Evolutionary conservation across 805 yeast genomes (phyloP), one percentile per base, ranked within the genome.

Genomic region (Saccharomycopsis javanensis): DNA sequence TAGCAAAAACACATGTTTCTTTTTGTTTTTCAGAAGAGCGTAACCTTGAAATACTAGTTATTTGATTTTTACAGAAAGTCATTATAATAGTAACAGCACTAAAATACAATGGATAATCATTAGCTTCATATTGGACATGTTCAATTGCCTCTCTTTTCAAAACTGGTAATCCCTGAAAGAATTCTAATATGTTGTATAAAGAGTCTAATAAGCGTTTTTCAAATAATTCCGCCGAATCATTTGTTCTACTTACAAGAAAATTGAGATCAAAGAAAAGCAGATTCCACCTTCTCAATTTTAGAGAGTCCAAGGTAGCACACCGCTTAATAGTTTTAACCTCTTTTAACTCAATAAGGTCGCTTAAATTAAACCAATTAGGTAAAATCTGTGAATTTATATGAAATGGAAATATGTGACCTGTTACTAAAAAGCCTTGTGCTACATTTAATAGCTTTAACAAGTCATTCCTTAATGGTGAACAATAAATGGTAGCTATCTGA

Each of bases 71-170:
- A 0, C 79, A 77, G 62, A 82, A 77, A 59, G 85, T 85, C 8
- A 85, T 77, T 0, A 88, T 76, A 3, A 83, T 86, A 55, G 87
- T 83, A 58, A 83, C 68, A 56, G 66, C 66, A 51, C 67, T 67
- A 60, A 67, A 68, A 54, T 66, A 68, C 5, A 68, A 64, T 18
- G 72, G 68, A 75, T 91, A 94, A 54, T 88, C 92, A 33, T 87
- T 88, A 50, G 83, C 83, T 66, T 92, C 99, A 67, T 86, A 94
- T 66, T 91, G 97, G 8, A 92, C 90, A 68, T 92, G 99, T 59
- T 81, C 84, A 5, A 78, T 75, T 3, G 82, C 80, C 65, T 89
- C 96, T 59, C 98, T 76, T 60, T 76, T 79, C 64, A 88, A 71
- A 0, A 86, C 83, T 1, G 94, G 87, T 51, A 82, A 76, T 2